Conservation (phyloP, 345 rosid species). For the Dovyalis caffra region DNA sequence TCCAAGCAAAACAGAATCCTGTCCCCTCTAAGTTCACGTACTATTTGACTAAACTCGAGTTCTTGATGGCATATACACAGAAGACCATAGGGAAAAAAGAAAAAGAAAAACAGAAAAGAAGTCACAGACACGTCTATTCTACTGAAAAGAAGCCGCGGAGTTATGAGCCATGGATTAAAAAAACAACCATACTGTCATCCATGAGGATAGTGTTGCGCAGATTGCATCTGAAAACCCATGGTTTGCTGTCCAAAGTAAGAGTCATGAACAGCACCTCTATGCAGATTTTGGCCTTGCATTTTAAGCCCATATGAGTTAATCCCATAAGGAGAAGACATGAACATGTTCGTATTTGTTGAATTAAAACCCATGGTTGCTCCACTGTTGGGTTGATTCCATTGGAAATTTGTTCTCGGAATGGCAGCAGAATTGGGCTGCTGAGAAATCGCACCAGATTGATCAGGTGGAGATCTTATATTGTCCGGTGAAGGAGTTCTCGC, state of each 20-base stretch:
- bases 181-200: conserved; percentile 33
- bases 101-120: not conserved
- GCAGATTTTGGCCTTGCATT: conserved; percentile 38
- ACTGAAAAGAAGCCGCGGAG: conserved; percentile 8
- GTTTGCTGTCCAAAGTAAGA: conserved; percentile 42
- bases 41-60: conserved; percentile 21
- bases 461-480: conserved; percentile 38
- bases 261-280: conserved; percentile 27
- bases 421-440: conserved; percentile 33
- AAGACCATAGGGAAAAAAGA: conserved; percentile 1
- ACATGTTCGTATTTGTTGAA: conserved; percentile 37
- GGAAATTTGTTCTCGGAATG: conserved; percentile 40
- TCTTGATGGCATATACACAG: conserved; percentile 37
- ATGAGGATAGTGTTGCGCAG: conserved; percentile 40
- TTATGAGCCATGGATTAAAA: conserved; percentile 2
- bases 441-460: conserved; percentile 28
- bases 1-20: conserved; percentile 24
- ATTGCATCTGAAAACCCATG: conserved; percentile 45
- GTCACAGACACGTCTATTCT: not conserved
- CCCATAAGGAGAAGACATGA: conserved; percentile 40
- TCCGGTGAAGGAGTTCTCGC: conserved; percentile 53
- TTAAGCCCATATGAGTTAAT: conserved; percentile 39
- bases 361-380: conserved; percentile 39
- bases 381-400: conserved; percentile 47
- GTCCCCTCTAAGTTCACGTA: conserved; percentile 19